Evolutionary conservation across 2,329 filamentous ascomycete genomes (phyloP).

Genomic region (Alternaria sp.): DNA sequence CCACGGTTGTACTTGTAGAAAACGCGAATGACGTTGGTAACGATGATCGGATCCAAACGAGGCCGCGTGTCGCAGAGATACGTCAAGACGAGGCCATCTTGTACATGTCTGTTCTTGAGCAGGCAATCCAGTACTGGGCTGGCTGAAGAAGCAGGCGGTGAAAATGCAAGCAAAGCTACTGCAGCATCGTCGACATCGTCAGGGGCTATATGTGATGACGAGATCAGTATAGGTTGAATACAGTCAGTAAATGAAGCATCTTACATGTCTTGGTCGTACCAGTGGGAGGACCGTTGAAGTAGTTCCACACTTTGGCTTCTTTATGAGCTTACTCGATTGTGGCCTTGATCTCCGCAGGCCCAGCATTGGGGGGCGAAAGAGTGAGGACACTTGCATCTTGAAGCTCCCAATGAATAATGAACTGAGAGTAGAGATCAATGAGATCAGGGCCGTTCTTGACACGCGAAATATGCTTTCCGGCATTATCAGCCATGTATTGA

Average conservation of each 20-base stretch:
- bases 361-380: conserved; percentile 11
- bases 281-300: conserved; percentile 30
- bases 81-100: conserved; percentile 51
- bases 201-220: conserved; percentile 24
- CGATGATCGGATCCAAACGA: conserved; percentile 43
- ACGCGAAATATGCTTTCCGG: conserved; percentile 28
- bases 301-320: conserved; percentile 38
- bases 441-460: conserved; percentile 33
- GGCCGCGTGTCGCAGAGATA: conserved; percentile 43
- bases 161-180: conserved; percentile 39
- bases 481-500: conserved; percentile 30
- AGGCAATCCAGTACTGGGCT: conserved; percentile 22
- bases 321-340: conserved; percentile 7
- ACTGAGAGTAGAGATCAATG: conserved; percentile 42
- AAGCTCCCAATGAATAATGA: conserved; percentile 39
- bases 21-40: conserved; percentile 45
- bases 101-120: conserved; percentile 50
- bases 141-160: conserved; percentile 14
- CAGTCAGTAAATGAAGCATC: background rate
- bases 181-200: conserved; percentile 51
- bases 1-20: conserved; percentile 46
- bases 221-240: background rate
- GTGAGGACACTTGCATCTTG: conserved; percentile 24
- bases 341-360: conserved; percentile 14
- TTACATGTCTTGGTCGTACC: conserved; percentile 26